phyloP scores from a whole-genome alignment of 495 filamentous ascomycete genomes.

The Hyaloscypha finlandica region DNA sequence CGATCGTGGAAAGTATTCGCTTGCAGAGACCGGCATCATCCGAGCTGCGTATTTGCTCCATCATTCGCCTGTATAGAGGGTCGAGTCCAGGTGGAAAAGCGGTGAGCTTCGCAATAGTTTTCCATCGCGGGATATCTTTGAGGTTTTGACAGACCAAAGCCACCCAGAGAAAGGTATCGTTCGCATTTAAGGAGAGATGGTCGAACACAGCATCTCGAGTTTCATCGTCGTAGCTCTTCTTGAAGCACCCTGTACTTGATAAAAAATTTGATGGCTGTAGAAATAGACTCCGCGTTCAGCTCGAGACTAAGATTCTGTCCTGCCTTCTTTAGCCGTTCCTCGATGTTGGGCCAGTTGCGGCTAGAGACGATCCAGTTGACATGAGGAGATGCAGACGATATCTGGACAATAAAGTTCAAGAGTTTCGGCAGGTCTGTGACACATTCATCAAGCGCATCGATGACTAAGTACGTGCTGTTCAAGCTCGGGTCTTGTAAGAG shows the following conservation, averaged over 20 bases:
- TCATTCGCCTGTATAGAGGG: constrained; percentile 37
- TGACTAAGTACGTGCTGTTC: constrained; percentile 35
- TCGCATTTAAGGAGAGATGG: constrained; percentile 14
- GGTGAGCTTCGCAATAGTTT: constrained; percentile 22
- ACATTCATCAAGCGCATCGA: constrained; percentile 57
- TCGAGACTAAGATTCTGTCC: constrained; percentile 34
- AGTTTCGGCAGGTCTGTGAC: constrained; percentile 20
- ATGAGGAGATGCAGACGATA: constrained; percentile 11
- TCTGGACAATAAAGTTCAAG: constrained; percentile 24
- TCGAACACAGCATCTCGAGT: constrained; percentile 11
- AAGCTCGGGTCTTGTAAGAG: constrained; percentile 38
- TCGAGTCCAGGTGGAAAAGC: constrained; percentile 37
- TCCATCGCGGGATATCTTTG: constrained; percentile 8
- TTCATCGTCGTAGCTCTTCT: background rate
- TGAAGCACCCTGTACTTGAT: constrained; percentile 11
- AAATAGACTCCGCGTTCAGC: constrained; percentile 26
- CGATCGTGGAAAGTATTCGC: constrained; percentile 26
- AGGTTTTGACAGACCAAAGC: constrained; percentile 35
- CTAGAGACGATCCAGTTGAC: constrained; percentile 32
- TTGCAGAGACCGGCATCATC: constrained; percentile 33
- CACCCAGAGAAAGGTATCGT: no score
- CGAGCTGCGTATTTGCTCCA: constrained; percentile 32
- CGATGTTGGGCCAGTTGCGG: constrained; percentile 23
- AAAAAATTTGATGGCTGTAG: constrained; percentile 25
- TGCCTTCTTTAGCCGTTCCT: constrained; percentile 6